phyloP scores from a whole-genome alignment of 1,284 basidiomycete species.

The Cerrena zonata region DNA sequence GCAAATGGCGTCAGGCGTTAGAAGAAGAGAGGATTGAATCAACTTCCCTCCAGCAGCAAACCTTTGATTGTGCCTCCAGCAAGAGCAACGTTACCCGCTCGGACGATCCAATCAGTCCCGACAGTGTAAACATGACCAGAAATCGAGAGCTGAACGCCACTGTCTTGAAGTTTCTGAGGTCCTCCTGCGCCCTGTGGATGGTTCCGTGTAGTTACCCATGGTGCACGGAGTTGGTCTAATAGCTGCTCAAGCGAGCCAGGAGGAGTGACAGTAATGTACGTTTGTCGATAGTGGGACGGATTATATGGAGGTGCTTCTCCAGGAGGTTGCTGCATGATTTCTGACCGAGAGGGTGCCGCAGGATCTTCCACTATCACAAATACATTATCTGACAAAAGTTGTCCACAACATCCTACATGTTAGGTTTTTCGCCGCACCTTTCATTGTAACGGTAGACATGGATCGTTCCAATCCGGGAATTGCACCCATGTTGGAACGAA shows the following conservation, averaged over 20 bases:
- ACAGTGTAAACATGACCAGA: slow-evolving; percentile 67
- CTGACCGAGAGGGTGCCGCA: slow-evolving; percentile 56
- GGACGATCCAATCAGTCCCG: slow-evolving; percentile 74
- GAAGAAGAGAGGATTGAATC: too few relatives aligned
- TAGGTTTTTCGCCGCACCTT: slow-evolving; percentile 32
- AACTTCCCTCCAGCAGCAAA: slow-evolving; percentile 68
- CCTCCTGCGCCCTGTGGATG: slow-evolving; percentile 23
- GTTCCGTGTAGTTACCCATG: slow-evolving; percentile 68
- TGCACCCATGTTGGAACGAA: slow-evolving; percentile 58
- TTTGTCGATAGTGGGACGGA: slow-evolving; percentile 65
- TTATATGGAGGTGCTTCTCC: slow-evolving; percentile 25
- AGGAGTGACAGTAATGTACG: slow-evolving; percentile 67
- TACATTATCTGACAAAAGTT: slow-evolving; percentile 46
- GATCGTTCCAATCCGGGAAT: slow-evolving; percentile 55
- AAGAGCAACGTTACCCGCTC: slow-evolving; percentile 68
- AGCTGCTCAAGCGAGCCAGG: slow-evolving; percentile 68
- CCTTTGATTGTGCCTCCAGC: slow-evolving; percentile 69
- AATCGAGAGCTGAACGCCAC: slow-evolving; percentile 58
- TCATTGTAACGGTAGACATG: slow-evolving; percentile 70
- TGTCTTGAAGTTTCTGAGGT: slow-evolving; percentile 41
- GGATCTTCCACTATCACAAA: slow-evolving; percentile 74
- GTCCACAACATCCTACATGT: background rate
- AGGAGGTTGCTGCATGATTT: slow-evolving; percentile 35
- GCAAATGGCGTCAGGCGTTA: too few relatives aligned
- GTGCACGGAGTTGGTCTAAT: slow-evolving; percentile 61